Evolutionary conservation across 139 green algal genomes (phyloP), one percentile per base, ranked within the genome.

Genomic region (Tetradesmus lagerheimii): DNA sequence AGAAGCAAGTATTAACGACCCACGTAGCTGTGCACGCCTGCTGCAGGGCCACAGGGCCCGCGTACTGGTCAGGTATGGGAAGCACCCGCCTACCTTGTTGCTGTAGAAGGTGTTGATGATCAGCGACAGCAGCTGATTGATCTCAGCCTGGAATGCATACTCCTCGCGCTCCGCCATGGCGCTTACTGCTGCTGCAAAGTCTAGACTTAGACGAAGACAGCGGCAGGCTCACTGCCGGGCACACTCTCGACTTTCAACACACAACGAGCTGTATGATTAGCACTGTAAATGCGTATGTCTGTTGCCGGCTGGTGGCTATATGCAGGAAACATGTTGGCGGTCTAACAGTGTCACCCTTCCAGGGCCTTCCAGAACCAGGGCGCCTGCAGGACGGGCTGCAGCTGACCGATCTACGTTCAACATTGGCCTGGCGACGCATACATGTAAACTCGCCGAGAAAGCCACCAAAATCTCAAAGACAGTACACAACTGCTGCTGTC

Each of bases 91-190:
- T 89, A 97, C 97, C 94, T 99, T 99, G 96, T 99, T 99, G 90
- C 94, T 96, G 93, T 98, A 99, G 93, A 98, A 98, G 82, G 98
- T 99, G 96, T 99, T 99, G 95, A 99, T 99, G 90, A 99, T 99
- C 88, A 99, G 94, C 15, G 95, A 98, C 75, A 99, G 94, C 86
- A 99, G 96, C 97, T 99, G 98, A 93, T 99, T 99, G 91, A 99
- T 99, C 93, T 99, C 98, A 25, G 97, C 98, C 96, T 99, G 98
- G 80, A 87, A 88, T 15, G 77, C 85, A 75, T 84, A 88, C 83
- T 88, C 83, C 83, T 88, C 83, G 29, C 71, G 82, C 50, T 88
- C 67, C 20, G 82, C 82, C 82, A 88, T 88, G 57, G 34, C 31
- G 71, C 31, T 38, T 79, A 2, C 71, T 79, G 71, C 38, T 88